phyloP scores from a whole-genome alignment of 768 basidiomycete species.

The Gymnopilus dilepis region DNA sequence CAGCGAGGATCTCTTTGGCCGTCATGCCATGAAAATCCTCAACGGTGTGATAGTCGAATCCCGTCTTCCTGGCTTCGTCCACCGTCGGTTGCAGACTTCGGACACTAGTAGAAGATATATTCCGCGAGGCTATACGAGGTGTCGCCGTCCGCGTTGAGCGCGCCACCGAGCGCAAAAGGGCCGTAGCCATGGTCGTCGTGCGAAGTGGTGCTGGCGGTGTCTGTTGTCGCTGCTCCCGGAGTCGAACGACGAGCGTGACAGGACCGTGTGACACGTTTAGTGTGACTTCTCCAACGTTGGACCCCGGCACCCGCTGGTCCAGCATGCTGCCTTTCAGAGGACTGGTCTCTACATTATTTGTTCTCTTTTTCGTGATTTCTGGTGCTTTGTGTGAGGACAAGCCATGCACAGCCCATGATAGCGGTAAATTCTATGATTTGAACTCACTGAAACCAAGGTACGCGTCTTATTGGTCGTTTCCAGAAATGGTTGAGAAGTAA shows the following conservation, averaged over 20 bases:
- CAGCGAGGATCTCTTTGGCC: constrained; percentile 80
- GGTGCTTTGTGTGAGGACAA: constrained; percentile 46
- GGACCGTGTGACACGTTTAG: constrained; percentile 18
- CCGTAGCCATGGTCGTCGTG: constrained; percentile 62
- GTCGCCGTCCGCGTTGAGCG: constrained; percentile 42
- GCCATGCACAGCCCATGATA: constrained; percentile 63
- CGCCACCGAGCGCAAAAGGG: constrained; percentile 67
- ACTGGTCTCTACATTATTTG: constrained; percentile 12
- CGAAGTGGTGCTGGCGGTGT: constrained; percentile 30
- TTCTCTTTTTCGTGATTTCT: constrained; percentile 15
- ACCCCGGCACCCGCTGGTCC: constrained; percentile 7
- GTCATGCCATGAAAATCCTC: constrained; percentile 86
- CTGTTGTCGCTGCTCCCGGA: constrained; percentile 32
- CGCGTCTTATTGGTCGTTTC: constrained; percentile 24
- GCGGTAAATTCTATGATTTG: constrained; percentile 69
- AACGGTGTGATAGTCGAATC: constrained; percentile 73
- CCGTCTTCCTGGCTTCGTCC: constrained; percentile 45
- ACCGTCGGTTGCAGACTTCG: constrained; percentile 33
- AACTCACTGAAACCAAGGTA: constrained; percentile 66
- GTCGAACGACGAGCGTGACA: constrained; percentile 41
- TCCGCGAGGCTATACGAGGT: constrained; percentile 37
- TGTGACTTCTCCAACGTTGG: constrained; percentile 21
- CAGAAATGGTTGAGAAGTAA: constrained; percentile 3
- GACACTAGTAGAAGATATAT: constrained; percentile 42
- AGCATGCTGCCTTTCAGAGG: constrained; percentile 8